A percentile compares a stretch with the other conserved stretches of the same genome.
Conservation (phyloP, 2,329 filamentous ascomycete species). For the Talaromyces islandicus region DNA sequence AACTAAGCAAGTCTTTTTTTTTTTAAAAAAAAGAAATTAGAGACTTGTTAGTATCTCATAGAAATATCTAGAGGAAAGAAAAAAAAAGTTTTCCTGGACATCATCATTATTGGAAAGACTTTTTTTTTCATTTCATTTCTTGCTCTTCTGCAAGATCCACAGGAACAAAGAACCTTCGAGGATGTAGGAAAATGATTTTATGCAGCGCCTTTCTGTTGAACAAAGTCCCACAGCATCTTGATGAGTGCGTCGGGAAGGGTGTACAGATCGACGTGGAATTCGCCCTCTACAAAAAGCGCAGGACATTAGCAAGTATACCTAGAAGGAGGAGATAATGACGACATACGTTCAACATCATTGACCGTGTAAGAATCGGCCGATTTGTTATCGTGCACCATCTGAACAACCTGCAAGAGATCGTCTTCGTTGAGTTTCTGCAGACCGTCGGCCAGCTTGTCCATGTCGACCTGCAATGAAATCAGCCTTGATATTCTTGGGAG, state of each 20-base stretch:
- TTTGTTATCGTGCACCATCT: constrained; percentile 98
- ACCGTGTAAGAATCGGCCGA: constrained; percentile 89
- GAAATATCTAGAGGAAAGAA: neutral
- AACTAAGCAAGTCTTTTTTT: neutral
- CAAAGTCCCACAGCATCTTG: constrained; percentile 94
- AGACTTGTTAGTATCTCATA: neutral
- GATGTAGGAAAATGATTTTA: constrained; percentile 14
- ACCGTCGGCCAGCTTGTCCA: constrained; percentile 93
- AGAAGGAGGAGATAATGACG: neutral
- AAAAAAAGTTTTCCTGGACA: neutral
- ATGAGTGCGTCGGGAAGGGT: constrained; percentile 86
- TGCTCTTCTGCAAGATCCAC: neutral
- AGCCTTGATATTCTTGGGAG: neutral
- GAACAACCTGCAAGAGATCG: constrained; percentile 87
- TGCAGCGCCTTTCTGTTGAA: constrained; percentile 40
- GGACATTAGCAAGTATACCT: neutral
- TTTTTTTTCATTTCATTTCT: neutral
- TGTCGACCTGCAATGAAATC: constrained; percentile 57
- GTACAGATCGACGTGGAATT: constrained; percentile 97
- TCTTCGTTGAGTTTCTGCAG: constrained; percentile 87
- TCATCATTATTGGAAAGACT: neutral
- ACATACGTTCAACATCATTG: constrained; percentile 90
- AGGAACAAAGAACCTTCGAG: neutral
- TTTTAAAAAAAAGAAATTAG: too few relatives aligned
- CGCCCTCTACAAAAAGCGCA: constrained; percentile 60